Evolutionary conservation across 805 yeast genomes (phyloP), one percentile per base, ranked within the genome.

Genomic region (Clavispora fructus): DNA sequence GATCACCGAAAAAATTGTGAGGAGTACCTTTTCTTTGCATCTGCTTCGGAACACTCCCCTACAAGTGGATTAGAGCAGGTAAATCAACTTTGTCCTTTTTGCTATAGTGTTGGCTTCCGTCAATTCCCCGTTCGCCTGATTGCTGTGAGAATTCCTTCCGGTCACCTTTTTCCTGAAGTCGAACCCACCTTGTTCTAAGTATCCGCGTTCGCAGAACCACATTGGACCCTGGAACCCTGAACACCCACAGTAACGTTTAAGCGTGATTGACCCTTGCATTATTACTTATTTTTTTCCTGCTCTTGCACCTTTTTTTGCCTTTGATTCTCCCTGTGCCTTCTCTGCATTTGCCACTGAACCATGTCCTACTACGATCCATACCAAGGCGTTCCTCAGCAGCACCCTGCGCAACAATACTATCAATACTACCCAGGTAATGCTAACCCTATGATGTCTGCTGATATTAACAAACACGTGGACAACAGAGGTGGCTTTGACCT

Each of bases 351-450:
- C 35, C n/a, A 31, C 17, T 31, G 35, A 31, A 39, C 14, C 39
- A 71, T 71, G 76, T 62, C 74, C 37, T 71, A 69, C 60, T 71
- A 69, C 55, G 71, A 69, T 42, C 70, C 69, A 13, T 71, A 63
- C 54, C 74, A 65, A 50, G 67, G 65, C 37, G 53, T 62, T 14
- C 66, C 73, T 43, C 74, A 48, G 38, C 57, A 68, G 46, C 68
- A 63, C 52, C 56, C 64, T 47, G 52, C 48, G 14, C 73, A 65
- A 45, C 65, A 65, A 2, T 69, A 61, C 52, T 65, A 67, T 50
- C 73, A 63, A 45, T 65, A 59, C 48, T 63, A 60, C 41, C 42
- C 14, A 16, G 43, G 25, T n/a, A 26, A 31, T 35, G 23, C 46
- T 19, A 44, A 41, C 35, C 37, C 23, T 6, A 33, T 33, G 37